Evolutionary conservation across 108 stramenopile species (phyloP).

Genomic region (Cyclotella sp.): DNA sequence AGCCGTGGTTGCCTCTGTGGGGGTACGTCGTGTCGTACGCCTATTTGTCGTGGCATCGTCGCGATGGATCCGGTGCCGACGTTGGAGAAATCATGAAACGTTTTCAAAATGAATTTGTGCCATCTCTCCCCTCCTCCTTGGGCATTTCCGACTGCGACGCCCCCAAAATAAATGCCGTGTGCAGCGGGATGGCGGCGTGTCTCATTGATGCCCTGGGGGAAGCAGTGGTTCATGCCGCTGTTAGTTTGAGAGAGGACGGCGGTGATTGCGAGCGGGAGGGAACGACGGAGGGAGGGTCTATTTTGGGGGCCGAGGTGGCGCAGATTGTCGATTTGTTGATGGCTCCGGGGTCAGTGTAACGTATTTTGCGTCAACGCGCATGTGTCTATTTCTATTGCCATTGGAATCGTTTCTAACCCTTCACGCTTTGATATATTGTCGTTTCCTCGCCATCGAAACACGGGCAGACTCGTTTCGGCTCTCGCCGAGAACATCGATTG

Average conservation of each 20-base stretch:
- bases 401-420: background rate
- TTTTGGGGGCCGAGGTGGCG: slow-evolving; percentile 35
- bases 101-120: slow-evolving; percentile 6
- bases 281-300: slow-evolving; percentile 3
- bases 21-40: slow-evolving; percentile 43
- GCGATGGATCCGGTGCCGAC: background rate
- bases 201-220: slow-evolving; percentile 48
- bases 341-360: slow-evolving; percentile 31
- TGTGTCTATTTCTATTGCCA: background rate
- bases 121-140: slow-evolving; percentile 30
- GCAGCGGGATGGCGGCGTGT: slow-evolving; percentile 41
- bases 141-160: slow-evolving; percentile 21
- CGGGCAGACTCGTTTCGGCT: slow-evolving; percentile 31
- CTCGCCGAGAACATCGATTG: slow-evolving; percentile 29
- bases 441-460: background rate
- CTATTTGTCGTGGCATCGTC: background rate
- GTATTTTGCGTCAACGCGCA: background rate
- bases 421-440: background rate
- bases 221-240: slow-evolving; percentile 21
- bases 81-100: slow-evolving; percentile 20
- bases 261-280: slow-evolving; percentile 1
- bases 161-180: slow-evolving; percentile 22
- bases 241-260: slow-evolving; percentile 19
- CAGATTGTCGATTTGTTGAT: slow-evolving; percentile 49
- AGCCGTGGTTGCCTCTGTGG: slow-evolving; percentile 41